Evolutionary conservation across 306 rosid genomes (phyloP), one percentile per base, ranked within the genome.

Genomic region (Vigna reflexopilosa): DNA sequence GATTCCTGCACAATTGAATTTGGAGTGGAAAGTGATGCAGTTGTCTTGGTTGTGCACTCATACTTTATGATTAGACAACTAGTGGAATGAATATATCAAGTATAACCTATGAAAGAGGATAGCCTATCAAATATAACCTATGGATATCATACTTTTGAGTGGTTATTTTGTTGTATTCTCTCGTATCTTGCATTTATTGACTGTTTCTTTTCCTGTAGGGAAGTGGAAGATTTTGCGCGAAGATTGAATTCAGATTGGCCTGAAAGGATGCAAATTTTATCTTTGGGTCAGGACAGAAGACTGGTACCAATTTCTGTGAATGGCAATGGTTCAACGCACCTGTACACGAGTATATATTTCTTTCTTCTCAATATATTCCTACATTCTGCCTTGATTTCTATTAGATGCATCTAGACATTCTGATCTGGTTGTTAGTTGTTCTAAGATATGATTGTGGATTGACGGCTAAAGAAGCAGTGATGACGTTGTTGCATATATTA

Each of bases 191-290:
- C 68, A n/a, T 2, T 73, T 34, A 38, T 30, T 47, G 56, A n/a
- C 24, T 45, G 14, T 42, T 51, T 77, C 61, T 78, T 69, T 79
- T 45, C 58, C 20, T 84, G 62, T 71, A 90, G 96, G 86, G 98
- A 94, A 81, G 97, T 94, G 69, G 98, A 94, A 84, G 97, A 91
- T 89, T 94, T 94, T 70, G 96, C 94, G 4, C 86, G 97, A 72
- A 90, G 94, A 77, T 83, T 91, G 79, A 94, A 90, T 84, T 94
- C 97, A 71, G 93, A 87, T 83, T 94, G 97, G 98, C 91, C 90
- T 28, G 98, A 90, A 83, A 89, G 97, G 82, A 89, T 90, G 93
- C 97, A 89, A 85, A 84, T 94, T 73, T 85, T 91, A 76, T 90
- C 90, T 40, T 77, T 87, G 70, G 91, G 93, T 85, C 97, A 90